Evolutionary conservation across 495 filamentous ascomycete genomes (phyloP), one percentile per base, ranked within the genome.

Genomic region (Tuber borchii): DNA sequence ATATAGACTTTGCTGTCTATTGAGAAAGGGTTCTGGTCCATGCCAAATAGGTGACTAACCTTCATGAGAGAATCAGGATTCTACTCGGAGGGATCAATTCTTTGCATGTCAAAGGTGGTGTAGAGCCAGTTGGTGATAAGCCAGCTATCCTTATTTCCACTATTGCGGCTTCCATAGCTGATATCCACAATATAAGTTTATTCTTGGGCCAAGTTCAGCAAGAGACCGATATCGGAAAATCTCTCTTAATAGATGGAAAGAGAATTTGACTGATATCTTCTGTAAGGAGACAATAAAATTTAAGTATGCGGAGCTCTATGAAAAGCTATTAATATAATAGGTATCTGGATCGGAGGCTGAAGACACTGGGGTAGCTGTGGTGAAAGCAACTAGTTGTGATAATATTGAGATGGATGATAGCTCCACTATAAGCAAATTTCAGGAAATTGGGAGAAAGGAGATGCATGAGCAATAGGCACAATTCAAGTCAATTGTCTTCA

Each of bases 321-420:
- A 87, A 70, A 83, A 86, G 70, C 80, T 92, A 61, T 87, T 91
- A 20, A 91, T 87, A 0, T 89, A 92, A 78, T 91, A 90, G 89
- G 82, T 91, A 37, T 82, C 78, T 1, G 69, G 80, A 73, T 42
- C 80, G 12, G 56, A n/a, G n/a, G n/a, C 20, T 75, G 8, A 80
- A 79, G 74, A 84, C 1, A 70, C 77, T 69, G 45, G 79, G 22
- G 34, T 71, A 74, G 16, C 69, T 43, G 43, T 82, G 34, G 9
- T 75, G 77, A 20, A 75, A 73, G 43, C 75, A 76, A 16, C 70
- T 77, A 7, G 78, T n/a, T n/a, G n/a, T 75, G 10, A 86, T 76
- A 80, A 72, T 5, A 68, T 72, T 5, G 73, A 69, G 7, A 43
- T 61, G 14, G 79, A 71, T 9, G 77, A 74, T 20, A 73, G 79